Evolutionary conservation across 768 basidiomycete genomes (phyloP).

Genomic region (Boletus sensibilis): DNA sequence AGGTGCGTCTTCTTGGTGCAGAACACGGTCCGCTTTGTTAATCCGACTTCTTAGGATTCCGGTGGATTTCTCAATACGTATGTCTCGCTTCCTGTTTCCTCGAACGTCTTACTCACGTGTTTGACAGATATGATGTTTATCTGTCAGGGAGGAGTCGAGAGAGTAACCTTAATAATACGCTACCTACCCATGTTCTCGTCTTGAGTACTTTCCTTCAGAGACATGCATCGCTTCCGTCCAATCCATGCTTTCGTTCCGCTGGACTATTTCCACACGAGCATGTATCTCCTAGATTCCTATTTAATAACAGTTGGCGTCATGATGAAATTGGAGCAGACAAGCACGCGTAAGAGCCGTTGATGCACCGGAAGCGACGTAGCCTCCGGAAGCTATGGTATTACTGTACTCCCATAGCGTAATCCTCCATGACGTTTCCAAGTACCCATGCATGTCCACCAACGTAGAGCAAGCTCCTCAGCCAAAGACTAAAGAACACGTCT

Average conservation of each 20-base stretch:
- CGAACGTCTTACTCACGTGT: slow-evolving; percentile 5
- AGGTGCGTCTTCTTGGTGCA: slow-evolving; percentile 45
- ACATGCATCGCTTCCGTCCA: slow-evolving; percentile 8
- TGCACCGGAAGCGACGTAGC: neutral
- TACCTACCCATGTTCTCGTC: slow-evolving; percentile 23
- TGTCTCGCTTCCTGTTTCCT: slow-evolving; percentile 27
- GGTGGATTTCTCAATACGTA: slow-evolving; percentile 97
- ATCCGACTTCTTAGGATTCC: slow-evolving; percentile 60
- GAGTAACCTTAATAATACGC: slow-evolving; percentile 17
- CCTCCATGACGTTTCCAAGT: slow-evolving; percentile 58
- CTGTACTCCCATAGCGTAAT: slow-evolving; percentile 34
- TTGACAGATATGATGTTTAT: slow-evolving; percentile 25
- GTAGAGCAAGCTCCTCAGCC: slow-evolving; percentile 76
- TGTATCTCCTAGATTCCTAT: slow-evolving; percentile 24
- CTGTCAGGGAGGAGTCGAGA: slow-evolving; percentile 1
- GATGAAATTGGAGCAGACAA: neutral
- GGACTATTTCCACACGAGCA: slow-evolving; percentile 11
- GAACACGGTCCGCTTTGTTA: slow-evolving; percentile 2
- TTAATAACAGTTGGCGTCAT: slow-evolving; percentile 5
- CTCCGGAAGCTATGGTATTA: neutral
- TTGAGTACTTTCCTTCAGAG: slow-evolving; percentile 12
- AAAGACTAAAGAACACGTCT: slow-evolving; percentile 69
- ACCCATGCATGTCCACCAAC: slow-evolving; percentile 80
- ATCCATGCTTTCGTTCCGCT: slow-evolving; percentile 17
- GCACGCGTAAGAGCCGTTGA: neutral